These are phyloP conservation scores for Ambrosiella beaveri DNA, from an alignment of 2,329 filamentous ascomycete species.

Conservation along the genomic window DNA sequence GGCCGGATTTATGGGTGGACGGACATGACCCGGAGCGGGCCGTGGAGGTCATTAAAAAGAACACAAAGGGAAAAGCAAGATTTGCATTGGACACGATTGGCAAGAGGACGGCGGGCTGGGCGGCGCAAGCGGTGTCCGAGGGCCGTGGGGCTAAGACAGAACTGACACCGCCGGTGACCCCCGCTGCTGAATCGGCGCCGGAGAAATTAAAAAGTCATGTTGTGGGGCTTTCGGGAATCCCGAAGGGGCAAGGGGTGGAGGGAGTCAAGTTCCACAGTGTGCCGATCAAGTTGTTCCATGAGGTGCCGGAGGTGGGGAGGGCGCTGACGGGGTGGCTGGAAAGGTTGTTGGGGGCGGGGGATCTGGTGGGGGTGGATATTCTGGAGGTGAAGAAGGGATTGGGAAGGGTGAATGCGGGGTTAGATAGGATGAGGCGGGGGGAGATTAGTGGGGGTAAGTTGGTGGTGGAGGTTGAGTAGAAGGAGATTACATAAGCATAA, in stretches of 20 bases:
- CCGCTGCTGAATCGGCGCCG: not conserved
- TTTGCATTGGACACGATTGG: conserved; percentile 56
- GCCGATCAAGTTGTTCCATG: conserved; percentile 62
- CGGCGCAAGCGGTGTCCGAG: conserved; percentile 34
- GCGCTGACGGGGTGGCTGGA: conserved; percentile 50
- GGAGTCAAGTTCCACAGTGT: conserved; percentile 42
- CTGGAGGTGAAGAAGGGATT: conserved; percentile 46
- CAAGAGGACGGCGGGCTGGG: conserved; percentile 39
- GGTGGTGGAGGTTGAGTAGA: conserved; percentile 23
- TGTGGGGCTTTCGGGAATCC: conserved; percentile 49
- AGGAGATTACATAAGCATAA: no score
- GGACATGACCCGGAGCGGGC: conserved; percentile 48
- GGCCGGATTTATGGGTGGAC: conserved; percentile 50
- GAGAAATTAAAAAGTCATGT: conserved; percentile 31
- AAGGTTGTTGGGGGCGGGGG: conserved; percentile 35
- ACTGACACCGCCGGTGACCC: conserved; percentile 9
- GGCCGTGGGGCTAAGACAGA: conserved; percentile 13
- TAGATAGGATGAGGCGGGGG: conserved; percentile 48
- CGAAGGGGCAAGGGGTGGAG: conserved; percentile 26
- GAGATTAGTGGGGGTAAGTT: conserved; percentile 51
- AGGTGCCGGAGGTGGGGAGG: conserved; percentile 44
- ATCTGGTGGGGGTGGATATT: conserved; percentile 45
- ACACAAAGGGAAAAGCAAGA: conserved; percentile 37
- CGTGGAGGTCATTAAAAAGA: conserved; percentile 42
- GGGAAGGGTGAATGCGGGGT: conserved; percentile 46